A percentile compares a stretch with the other conserved stretches of the same genome.
Evolutionary conservation across 2,329 filamentous ascomycete genomes (phyloP).

Genomic region (Epichloe bromicola): DNA sequence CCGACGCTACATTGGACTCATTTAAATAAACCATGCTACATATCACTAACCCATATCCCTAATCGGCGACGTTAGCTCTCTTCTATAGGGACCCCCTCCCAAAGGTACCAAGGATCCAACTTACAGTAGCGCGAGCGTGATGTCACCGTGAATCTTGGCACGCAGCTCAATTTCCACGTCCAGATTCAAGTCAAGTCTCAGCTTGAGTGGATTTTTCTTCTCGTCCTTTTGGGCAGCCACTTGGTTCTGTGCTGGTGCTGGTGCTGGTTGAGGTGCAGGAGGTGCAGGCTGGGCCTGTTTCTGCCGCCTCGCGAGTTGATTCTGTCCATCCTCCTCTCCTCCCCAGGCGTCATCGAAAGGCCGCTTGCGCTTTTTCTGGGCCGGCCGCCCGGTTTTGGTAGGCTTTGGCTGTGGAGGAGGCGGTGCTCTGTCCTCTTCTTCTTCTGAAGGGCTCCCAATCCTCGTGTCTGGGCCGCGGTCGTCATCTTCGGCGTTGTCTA

Average conservation of each 20-base stretch:
- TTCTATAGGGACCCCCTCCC: not conserved
- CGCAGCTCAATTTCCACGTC: constrained; percentile 72
- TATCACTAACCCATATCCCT: constrained; percentile 3
- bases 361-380: constrained; percentile 4
- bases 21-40: not conserved
- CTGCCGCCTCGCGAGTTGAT: constrained; percentile 14
- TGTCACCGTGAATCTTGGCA: constrained; percentile 65
- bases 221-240: constrained; percentile 16
- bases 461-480: constrained; percentile 5
- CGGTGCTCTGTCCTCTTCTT: constrained; percentile 6
- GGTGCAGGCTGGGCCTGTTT: constrained; percentile 10
- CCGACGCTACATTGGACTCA: not conserved
- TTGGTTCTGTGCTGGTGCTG: constrained; percentile 9
- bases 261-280: constrained; percentile 7
- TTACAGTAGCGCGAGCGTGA: constrained; percentile 61
- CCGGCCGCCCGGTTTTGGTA: not conserved
- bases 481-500: constrained; percentile 7
- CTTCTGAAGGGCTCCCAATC: constrained; percentile 5
- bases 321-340: constrained; percentile 7
- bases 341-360: constrained; percentile 2
- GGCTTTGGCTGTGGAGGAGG: constrained; percentile 3
- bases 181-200: constrained; percentile 60
- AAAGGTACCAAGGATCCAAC: constrained; percentile 10
- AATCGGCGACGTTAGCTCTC: not conserved
- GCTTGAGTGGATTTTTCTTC: constrained; percentile 49